A percentile compares a stretch with the other conserved stretches of the same genome.
phyloP scores from a whole-genome alignment of 2,329 filamentous ascomycete species.

The Aureobasidium sp. region DNA sequence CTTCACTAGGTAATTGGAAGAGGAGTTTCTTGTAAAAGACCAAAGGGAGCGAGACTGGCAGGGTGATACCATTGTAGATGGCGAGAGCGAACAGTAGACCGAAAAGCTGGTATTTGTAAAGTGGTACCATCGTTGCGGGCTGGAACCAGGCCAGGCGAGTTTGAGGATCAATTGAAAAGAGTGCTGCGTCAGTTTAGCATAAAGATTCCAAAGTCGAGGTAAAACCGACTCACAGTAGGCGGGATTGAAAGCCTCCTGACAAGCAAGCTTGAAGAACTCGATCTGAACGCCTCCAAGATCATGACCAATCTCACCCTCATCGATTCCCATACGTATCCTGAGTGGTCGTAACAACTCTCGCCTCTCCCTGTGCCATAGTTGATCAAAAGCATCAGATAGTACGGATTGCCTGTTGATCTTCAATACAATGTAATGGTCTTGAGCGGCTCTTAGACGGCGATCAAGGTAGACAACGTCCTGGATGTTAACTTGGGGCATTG shows the following conservation, averaged over 20 bases:
- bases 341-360: constrained; percentile 76
- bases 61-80: constrained; percentile 83
- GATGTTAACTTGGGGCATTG: constrained; percentile 3
- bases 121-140: constrained; percentile 69
- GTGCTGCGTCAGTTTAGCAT: constrained; percentile 34
- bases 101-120: constrained; percentile 85
- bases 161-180: constrained; percentile 68
- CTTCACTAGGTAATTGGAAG: constrained; percentile 54
- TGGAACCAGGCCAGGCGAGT: constrained; percentile 84
- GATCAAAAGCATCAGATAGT: constrained; percentile 55
- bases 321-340: constrained; percentile 74
- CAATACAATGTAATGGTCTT: constrained; percentile 35
- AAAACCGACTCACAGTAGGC: constrained; percentile 51
- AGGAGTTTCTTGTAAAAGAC: constrained; percentile 77
- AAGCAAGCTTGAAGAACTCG: constrained; percentile 83
- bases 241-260: constrained; percentile 70
- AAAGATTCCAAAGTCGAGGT: neutral
- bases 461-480: constrained; percentile 19
- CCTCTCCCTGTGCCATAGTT: constrained; percentile 79
- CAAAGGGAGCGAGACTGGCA: constrained; percentile 81
- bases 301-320: constrained; percentile 75
- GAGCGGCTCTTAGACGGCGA: constrained; percentile 27
- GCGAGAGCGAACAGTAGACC: constrained; percentile 84
- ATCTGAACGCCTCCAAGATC: constrained; percentile 95
- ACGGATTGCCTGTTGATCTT: constrained; percentile 35